phyloP scores from a whole-genome alignment of 176 grass and related monocot genomes.

The Bromus sterilis region DNA sequence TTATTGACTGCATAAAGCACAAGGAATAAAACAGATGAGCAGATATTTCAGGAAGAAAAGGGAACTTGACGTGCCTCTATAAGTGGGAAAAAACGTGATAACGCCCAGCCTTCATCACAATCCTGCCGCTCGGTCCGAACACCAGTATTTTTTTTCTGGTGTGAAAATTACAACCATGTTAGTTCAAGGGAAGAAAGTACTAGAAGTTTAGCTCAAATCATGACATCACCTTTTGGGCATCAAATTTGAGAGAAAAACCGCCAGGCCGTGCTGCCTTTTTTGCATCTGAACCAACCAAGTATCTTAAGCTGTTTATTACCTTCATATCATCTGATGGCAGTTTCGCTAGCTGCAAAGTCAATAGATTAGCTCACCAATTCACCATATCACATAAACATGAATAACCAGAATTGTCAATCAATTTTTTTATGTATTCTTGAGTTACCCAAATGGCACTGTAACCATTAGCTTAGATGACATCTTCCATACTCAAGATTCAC shows the following conservation, averaged over 20 bases:
- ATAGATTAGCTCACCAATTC: background rate
- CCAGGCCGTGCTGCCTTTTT: constrained; percentile 44
- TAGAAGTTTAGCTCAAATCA: constrained; percentile 4
- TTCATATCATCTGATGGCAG: constrained; percentile 70
- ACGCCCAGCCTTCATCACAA: constrained; percentile 67
- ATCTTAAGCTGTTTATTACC: constrained; percentile 68
- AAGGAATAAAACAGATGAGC: background rate
- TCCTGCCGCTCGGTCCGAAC: constrained; percentile 57
- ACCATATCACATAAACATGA: background rate
- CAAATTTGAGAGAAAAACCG: constrained; percentile 86
- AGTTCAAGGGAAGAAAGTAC: constrained; percentile 13
- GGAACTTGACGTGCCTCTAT: constrained; percentile 52
- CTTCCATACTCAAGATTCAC: background rate
- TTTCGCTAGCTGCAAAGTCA: constrained; percentile 72
- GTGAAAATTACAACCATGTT: constrained; percentile 20
- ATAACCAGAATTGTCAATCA: background rate
- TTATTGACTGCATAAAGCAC: constrained; percentile 1
- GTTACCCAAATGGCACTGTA: background rate
- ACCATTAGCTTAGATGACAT: background rate
- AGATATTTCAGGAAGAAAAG: constrained; percentile 8
- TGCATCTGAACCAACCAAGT: constrained; percentile 44
- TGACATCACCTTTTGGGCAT: constrained; percentile 56
- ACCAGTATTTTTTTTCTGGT: constrained; percentile 80
- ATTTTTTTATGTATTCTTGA: background rate
- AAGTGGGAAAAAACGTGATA: constrained; percentile 82